Base-by-base conservation (phyloP, 2,329 filamentous ascomycete species). In the Colletotrichum limetticola region DNA sequence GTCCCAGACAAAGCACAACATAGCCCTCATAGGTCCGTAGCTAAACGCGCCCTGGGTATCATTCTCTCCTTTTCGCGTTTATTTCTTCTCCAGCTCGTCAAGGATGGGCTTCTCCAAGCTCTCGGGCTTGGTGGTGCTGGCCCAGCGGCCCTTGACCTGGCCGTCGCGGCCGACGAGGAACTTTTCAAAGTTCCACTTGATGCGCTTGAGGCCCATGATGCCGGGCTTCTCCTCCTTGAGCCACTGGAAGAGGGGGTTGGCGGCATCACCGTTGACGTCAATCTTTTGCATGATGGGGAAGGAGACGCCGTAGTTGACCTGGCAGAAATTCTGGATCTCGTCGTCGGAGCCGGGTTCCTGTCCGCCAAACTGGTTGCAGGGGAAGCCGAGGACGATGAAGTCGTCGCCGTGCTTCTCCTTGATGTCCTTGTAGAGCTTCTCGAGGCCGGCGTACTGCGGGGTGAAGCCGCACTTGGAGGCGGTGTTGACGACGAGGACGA, bases 161-260 rank as follows among this genome's bases (percentile, higher is more conserved):
- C 97, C 97, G 83, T 98, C 95, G 74, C 91, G 90, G 74, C 92
- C 93, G 76, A 99, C 87, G 75, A 99, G 86, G 85, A 98, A 99
- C 90, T 99, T 99, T 85, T 99, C 97, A 87, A 98, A 99, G 86
- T 99, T 99, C 97, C 97, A 99, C 93, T 98, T 98, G 79, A 99
- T 88, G 75, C 92, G 85, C 92, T 97, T 96, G 80, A 98, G 82
- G 24, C 97, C 97, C 85, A 98, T 85, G 68, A 98, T 80, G 26
- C 97, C 95, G 1, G 96, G 90, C 87, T 95, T 93, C 84, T 92
- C 85, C 56, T 84, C 83, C 87, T 93, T 93, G 80, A 93, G 83
- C 90, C 90, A 99, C 81, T 93, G 89, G 83, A 89, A 98, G 49
- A 98, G 84, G 1, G 95, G 95, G 78, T 91, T 91, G 60, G 95